Evolutionary conservation across 2,329 filamentous ascomycete species (phyloP), one percentile per base, ranked within the genome.

Genomic region (Madurella fahalii): DNA sequence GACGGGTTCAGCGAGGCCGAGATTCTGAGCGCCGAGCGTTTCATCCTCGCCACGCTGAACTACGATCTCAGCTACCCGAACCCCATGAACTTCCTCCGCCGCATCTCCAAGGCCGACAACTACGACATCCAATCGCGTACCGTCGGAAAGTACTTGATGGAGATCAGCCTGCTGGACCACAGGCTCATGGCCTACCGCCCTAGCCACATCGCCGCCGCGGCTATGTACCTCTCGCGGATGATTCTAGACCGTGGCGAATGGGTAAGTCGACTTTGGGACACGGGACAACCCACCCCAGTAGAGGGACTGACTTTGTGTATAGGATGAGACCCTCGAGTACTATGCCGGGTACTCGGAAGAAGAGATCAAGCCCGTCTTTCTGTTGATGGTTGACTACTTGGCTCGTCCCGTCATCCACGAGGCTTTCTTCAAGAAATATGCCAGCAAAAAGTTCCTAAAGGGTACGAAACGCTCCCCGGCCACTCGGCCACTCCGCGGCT

Each of bases 351-450:
- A 97, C 72, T 87, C 82, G 2, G 93, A 97, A 71, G 85, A 93
- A 45, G 90, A 99, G 73, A 91, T 99, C 63, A 83, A 93, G 70
- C 93, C 93, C 11, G 89, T 97, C 40, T 90, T 96, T 68, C 82
- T 87, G 65, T 81, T 97, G 58, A 96, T 99, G 92, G 85, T 99
- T 58, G 92, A 99, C 72, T 99, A 99, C 70, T 86, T 99, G 40
- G 88, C 89, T 56, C 85, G 89, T 12, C 94, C 93, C 25, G 89
- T 96, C 51, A 83, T 86, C 42, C 94, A 99, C 68, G 93, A 97
- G 71, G 95, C 94, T 39, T 96, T 99, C 80, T 97, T 96, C 81
- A 96, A 95, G 83, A 99, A 99, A 75, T 99, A 99, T 71, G 94
- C 94, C 53, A 95, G 90, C 83, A 99, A 97, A 80, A 96, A 96